Evolutionary conservation across 2,329 filamentous ascomycete species (phyloP).

Genomic region (Berkeleyomyces rouxiae): DNA sequence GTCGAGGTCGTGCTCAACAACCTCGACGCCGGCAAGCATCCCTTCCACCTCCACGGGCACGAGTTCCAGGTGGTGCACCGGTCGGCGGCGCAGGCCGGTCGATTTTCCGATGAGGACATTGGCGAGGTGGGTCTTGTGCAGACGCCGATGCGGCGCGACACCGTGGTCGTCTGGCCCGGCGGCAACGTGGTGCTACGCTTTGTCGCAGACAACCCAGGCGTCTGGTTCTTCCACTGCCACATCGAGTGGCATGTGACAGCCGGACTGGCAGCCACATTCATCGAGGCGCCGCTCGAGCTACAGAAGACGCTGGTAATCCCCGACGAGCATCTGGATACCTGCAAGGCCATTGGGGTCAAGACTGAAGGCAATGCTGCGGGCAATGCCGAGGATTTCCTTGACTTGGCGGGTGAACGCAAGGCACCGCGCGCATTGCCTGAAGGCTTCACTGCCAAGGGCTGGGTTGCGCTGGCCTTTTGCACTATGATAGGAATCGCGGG

Average conservation of each 20-base stretch:
- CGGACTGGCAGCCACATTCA: constrained; percentile 47
- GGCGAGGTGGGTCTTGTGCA: constrained; percentile 31
- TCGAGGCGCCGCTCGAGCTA: constrained; percentile 45
- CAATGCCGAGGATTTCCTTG: constrained; percentile 45
- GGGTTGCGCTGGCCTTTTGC: constrained; percentile 60
- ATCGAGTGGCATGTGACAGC: constrained; percentile 61
- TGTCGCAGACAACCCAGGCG: constrained; percentile 45
- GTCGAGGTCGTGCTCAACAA: constrained; percentile 68
- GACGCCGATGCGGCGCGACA: constrained; percentile 51
- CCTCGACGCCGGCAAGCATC: constrained; percentile 52
- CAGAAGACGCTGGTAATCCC: constrained; percentile 47
- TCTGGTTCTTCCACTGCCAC: constrained; percentile 67
- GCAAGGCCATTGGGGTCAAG: constrained; percentile 33
- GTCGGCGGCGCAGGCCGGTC: constrained; percentile 38
- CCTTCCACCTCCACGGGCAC: constrained; percentile 66
- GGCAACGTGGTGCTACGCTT: constrained; percentile 56
- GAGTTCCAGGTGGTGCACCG: constrained; percentile 53
- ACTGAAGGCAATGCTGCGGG: constrained; percentile 57
- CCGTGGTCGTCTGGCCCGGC: constrained; percentile 44
- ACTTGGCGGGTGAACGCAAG: constrained; percentile 44
- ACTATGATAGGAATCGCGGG: constrained; percentile 52
- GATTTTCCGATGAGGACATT: constrained; percentile 32
- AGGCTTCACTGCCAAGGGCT: constrained; percentile 56
- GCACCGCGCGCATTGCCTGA: constrained; percentile 40
- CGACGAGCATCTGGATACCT: constrained; percentile 38